A percentile compares a stretch with the other conserved stretches of the same genome.
Evolutionary conservation across 2,329 filamentous ascomycete genomes (phyloP).

Genomic region (Fusarium odoratissimum): DNA sequence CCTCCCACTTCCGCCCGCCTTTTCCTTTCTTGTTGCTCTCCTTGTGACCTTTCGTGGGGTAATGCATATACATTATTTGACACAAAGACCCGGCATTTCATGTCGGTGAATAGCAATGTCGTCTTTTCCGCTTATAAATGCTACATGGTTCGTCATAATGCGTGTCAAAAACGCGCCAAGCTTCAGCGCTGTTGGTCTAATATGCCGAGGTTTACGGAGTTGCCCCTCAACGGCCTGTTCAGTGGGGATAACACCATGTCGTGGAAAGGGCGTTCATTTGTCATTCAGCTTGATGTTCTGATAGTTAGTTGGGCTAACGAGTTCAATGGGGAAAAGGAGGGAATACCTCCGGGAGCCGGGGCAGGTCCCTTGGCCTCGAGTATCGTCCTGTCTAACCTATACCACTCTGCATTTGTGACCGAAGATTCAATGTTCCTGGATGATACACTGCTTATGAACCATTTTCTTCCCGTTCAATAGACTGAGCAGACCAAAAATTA

Average conservation of each 20-base stretch:
- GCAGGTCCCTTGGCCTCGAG: not conserved
- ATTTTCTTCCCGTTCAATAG: no score
- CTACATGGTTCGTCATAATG: not conserved
- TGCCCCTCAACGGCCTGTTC: not conserved
- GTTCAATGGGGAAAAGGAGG: no score
- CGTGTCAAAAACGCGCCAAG: not conserved
- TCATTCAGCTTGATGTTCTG: not conserved
- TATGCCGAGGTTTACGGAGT: not conserved
- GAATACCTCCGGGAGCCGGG: no score
- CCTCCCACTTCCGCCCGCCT: slow-evolving; percentile 7
- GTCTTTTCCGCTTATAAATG: not conserved
- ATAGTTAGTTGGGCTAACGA: not conserved
- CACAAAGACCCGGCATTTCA: not conserved
- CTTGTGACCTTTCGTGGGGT: slow-evolving; percentile 8
- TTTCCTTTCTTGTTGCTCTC: not conserved
- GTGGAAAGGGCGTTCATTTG: no score
- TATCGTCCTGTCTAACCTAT: not conserved
- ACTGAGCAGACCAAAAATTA: not conserved
- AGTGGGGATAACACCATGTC: not conserved
- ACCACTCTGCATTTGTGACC: not conserved
- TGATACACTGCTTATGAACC: no score
- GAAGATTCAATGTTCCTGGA: not conserved
- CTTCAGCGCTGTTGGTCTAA: not conserved
- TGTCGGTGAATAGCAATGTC: not conserved
- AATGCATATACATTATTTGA: not conserved